Conservation (phyloP, 768 basidiomycete species). For the Glaciozyma antarctica region DNA sequence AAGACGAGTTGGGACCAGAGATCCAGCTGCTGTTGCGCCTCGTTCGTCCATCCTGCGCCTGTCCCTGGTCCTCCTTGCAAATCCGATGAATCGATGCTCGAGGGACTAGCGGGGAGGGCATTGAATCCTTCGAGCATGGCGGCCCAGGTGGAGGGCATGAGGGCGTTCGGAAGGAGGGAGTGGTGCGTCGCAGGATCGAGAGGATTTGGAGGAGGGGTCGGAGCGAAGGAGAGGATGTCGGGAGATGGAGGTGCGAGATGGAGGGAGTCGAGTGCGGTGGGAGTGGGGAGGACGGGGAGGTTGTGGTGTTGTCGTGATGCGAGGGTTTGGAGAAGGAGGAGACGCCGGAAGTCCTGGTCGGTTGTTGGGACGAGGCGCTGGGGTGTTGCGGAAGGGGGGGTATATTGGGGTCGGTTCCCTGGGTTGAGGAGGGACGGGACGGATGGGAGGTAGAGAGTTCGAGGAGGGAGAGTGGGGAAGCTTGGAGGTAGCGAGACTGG, state of each 20-base stretch:
- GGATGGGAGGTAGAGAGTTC: not conserved
- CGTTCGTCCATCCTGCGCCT: not conserved
- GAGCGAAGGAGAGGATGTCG: not conserved
- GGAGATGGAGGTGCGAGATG: not conserved
- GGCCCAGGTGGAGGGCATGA: not conserved
- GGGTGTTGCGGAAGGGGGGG: not conserved
- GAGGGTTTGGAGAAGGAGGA: constrained; percentile 2
- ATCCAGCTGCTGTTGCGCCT: not conserved
- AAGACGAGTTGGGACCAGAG: not conserved
- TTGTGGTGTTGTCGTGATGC: constrained; percentile 1
- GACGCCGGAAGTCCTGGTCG: not conserved
- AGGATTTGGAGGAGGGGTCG: not conserved
- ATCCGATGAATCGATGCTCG: not conserved
- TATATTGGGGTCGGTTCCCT: not conserved
- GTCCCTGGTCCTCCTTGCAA: not conserved
- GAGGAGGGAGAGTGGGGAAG: not conserved
- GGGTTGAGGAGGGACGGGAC: not conserved
- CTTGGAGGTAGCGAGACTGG: no score
- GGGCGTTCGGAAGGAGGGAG: no score
- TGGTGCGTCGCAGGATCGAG: not conserved
- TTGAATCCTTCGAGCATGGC: not conserved
- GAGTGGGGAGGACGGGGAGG: not conserved
- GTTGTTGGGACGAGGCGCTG: not conserved
- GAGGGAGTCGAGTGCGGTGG: not conserved
- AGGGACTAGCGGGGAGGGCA: not conserved